phyloP scores from a whole-genome alignment of 805 yeast species.

The Limtongia smithiae region DNA sequence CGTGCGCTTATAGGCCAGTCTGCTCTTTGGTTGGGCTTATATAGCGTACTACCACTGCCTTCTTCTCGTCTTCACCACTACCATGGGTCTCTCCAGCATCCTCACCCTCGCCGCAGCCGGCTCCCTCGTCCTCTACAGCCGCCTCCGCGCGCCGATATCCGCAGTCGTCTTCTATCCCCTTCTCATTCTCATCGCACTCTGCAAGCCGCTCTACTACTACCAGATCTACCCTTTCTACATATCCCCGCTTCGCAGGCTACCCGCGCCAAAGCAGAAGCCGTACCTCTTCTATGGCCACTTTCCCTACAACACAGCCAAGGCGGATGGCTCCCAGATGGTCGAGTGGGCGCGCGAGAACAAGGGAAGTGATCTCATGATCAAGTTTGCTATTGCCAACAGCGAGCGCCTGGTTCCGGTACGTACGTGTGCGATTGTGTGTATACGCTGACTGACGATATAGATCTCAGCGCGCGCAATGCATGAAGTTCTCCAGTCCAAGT shows the following conservation, averaged over 20 bases:
- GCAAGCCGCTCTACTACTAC: slow-evolving; percentile 11
- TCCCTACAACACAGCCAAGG: background rate
- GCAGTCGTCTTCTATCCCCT: slow-evolving; percentile 3
- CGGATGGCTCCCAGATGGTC: slow-evolving; percentile 2
- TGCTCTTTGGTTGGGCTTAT: too few relatives aligned
- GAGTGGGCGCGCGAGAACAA: slow-evolving; percentile 8
- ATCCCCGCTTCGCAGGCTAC: slow-evolving; percentile 15
- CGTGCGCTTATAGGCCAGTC: too few relatives aligned
- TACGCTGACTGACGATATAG: background rate
- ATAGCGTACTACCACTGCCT: too few relatives aligned
- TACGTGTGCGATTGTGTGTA: too few relatives aligned
- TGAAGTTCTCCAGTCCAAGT: slow-evolving; percentile 19
- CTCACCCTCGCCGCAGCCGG: too few relatives aligned
- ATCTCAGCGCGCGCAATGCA: slow-evolving; percentile 9
- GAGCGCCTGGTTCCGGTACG: slow-evolving; percentile 15
- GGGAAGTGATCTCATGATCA: slow-evolving; percentile 10
- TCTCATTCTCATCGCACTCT: background rate
- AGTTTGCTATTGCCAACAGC: slow-evolving; percentile 8
- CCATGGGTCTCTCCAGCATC: too few relatives aligned
- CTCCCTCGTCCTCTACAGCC: background rate
- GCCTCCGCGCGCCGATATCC: slow-evolving; percentile 1
- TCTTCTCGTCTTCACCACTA: too few relatives aligned
- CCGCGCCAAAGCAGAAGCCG: slow-evolving; percentile 1
- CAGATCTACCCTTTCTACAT: slow-evolving; percentile 19
- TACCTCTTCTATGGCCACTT: slow-evolving; percentile 19